These are phyloP conservation scores for Penicillium pulvis DNA, from an alignment of 495 filamentous ascomycete species.

Conservation along the genomic window DNA sequence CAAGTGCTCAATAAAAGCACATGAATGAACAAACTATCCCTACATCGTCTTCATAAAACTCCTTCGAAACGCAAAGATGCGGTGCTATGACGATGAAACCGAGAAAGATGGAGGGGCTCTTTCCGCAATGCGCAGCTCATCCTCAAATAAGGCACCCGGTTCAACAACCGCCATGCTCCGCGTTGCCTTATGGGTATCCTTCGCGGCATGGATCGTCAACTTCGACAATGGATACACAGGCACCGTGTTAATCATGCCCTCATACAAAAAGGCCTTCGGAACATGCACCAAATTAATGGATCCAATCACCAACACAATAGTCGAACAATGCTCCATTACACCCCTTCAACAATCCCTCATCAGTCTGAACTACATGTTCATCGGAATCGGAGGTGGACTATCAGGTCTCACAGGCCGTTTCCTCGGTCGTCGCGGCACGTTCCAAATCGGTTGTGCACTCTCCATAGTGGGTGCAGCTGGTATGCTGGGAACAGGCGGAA, in stretches of 20 bases:
- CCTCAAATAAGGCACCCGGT: neutral
- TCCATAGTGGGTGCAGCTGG: conserved; percentile 11
- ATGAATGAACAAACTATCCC: neutral
- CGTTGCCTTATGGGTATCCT: conserved; percentile 25
- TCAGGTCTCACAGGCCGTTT: conserved; percentile 25
- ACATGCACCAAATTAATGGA: conserved; percentile 22
- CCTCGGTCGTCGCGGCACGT: conserved; percentile 9
- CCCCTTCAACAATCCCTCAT: conserved; percentile 34
- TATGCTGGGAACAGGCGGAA: conserved; percentile 22
- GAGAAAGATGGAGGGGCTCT: conserved; percentile 7
- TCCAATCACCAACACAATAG: conserved; percentile 7
- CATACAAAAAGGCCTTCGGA: conserved; percentile 28
- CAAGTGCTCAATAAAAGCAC: neutral
- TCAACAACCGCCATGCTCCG: conserved; percentile 27
- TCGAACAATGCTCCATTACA: conserved; percentile 23
- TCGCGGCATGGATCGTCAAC: conserved; percentile 30
- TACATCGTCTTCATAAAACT: neutral
- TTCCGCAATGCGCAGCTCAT: conserved; percentile 1
- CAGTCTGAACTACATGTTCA: conserved; percentile 30
- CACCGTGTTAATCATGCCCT: conserved; percentile 31
- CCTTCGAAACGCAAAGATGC: neutral
- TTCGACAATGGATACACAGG: conserved; percentile 33
- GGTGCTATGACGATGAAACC: neutral
- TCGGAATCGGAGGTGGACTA: conserved; percentile 27
- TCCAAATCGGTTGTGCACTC: conserved; percentile 10